A percentile compares a stretch with the other conserved stretches of the same genome.
phyloP scores from a whole-genome alignment of 768 basidiomycete genomes.

The Boletus rufocinnamomeus region DNA sequence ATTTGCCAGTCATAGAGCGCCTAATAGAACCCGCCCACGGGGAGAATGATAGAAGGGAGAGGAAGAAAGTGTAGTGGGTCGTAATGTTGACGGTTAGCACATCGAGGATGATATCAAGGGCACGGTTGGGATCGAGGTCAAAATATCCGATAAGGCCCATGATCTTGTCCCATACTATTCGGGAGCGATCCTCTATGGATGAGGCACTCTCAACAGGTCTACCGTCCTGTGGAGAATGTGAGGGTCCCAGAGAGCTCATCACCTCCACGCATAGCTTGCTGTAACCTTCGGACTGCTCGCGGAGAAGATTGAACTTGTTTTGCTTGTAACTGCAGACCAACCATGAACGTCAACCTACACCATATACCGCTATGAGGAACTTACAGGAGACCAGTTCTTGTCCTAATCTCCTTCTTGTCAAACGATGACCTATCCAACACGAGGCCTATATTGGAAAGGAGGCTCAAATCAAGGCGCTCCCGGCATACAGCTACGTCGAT shows the following conservation, averaged over 20 bases:
- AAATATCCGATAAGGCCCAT: constrained; percentile 94
- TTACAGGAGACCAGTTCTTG: constrained; percentile 79
- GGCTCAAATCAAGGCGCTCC: constrained; percentile 69
- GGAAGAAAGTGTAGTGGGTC: constrained; percentile 86
- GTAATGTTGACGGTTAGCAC: constrained; percentile 80
- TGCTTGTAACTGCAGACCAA: constrained; percentile 79
- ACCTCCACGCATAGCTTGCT: constrained; percentile 89
- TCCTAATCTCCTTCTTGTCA: constrained; percentile 80
- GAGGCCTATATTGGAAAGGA: constrained; percentile 65
- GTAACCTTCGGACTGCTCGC: constrained; percentile 97
- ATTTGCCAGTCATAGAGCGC: constrained; percentile 29
- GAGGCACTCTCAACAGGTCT: constrained; percentile 59
- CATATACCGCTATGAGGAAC: constrained; percentile 31
- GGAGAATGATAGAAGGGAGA: constrained; percentile 81
- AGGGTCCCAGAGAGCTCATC: constrained; percentile 69
- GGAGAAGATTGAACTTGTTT: constrained; percentile 95
- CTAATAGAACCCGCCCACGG: constrained; percentile 74
- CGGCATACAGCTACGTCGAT: constrained; percentile 63
- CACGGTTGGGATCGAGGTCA: constrained; percentile 93
- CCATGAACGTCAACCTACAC: constrained; percentile 1
- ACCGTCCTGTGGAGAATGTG: constrained; percentile 70
- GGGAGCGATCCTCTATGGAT: constrained; percentile 63
- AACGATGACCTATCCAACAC: constrained; percentile 65
- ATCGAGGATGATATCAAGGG: constrained; percentile 91
- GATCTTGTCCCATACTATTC: constrained; percentile 77